Evolutionary conservation across 1,139 yeast genomes (phyloP).

Genomic region (Protomyces lactucae-debilis): DNA sequence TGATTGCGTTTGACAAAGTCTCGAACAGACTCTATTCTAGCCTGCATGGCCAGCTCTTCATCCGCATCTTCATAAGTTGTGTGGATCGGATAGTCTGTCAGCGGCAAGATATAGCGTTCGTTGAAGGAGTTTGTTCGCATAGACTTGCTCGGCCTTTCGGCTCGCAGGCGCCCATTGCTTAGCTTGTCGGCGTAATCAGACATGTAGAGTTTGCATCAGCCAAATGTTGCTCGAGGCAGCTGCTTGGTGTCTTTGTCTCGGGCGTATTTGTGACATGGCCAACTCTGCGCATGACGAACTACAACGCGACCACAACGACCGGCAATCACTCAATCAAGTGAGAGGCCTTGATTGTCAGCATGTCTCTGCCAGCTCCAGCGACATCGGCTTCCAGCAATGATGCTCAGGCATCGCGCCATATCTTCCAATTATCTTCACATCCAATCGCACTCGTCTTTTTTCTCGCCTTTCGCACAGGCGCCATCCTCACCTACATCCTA

Average conservation of each 20-base stretch:
- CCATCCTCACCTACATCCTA: constrained; percentile 61
- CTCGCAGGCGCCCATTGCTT: not conserved
- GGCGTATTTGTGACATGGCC: too few relatives aligned
- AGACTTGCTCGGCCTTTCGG: not conserved
- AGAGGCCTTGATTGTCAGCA: not conserved
- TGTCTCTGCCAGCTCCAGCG: constrained; percentile 19
- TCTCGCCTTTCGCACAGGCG: constrained; percentile 57
- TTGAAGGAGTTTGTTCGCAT: constrained; percentile 2
- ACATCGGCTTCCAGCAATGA: not conserved
- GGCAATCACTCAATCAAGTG: too few relatives aligned
- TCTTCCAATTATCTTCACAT: constrained; percentile 55
- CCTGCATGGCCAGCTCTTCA: constrained; percentile 5
- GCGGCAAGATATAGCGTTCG: constrained; percentile 19
- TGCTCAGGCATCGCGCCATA: constrained; percentile 9
- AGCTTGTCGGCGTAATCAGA: not conserved
- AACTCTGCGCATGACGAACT: too few relatives aligned
- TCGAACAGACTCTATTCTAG: not conserved
- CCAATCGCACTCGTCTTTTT: constrained; percentile 69
- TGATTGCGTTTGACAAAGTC: constrained; percentile 24
- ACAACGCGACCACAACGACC: too few relatives aligned
- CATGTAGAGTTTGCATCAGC: not conserved
- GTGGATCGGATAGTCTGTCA: constrained; percentile 14
- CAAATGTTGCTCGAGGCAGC: too few relatives aligned
- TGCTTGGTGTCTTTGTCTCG: too few relatives aligned
- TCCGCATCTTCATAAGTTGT: constrained; percentile 17